These are phyloP conservation scores for Globisporangium carolinianum DNA, from an alignment of 352 stramenopile genomes.

Conservation along the genomic window DNA sequence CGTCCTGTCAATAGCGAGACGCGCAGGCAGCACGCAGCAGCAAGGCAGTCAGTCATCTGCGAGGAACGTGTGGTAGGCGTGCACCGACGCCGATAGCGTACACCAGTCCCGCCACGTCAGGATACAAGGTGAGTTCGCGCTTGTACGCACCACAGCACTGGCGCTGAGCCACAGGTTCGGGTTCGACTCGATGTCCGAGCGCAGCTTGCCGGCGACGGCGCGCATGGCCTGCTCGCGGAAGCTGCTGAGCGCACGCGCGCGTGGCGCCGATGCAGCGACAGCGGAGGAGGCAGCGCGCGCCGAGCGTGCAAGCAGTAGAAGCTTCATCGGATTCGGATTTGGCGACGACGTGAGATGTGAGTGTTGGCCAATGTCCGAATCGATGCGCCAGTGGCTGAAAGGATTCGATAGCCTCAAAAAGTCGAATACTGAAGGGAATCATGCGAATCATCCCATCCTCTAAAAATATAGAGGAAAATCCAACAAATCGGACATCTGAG, in stretches of 20 bases:
- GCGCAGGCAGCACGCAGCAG: not conserved
- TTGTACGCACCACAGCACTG: conserved; percentile 53
- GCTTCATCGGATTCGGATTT: conserved; percentile 5
- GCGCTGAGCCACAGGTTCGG: conserved; percentile 78
- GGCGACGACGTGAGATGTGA: not conserved
- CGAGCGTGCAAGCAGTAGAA: conserved; percentile 1
- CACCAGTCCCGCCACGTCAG: not conserved
- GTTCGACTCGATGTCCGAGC: conserved; percentile 68
- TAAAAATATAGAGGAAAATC: too few relatives aligned
- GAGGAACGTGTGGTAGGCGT: not conserved
- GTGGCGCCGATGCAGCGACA: not conserved
- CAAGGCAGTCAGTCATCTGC: not conserved
- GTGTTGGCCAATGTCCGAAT: not conserved
- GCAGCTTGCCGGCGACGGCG: conserved; percentile 49
- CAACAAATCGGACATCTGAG: too few relatives aligned
- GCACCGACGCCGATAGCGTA: too few relatives aligned
- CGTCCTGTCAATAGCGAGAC: conserved; percentile 35
- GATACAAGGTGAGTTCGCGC: not conserved
- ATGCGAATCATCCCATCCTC: too few relatives aligned
- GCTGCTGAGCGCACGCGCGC: conserved; percentile 34
- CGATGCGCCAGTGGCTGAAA: not conserved
- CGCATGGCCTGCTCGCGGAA: conserved; percentile 58
- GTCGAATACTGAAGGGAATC: too few relatives aligned
- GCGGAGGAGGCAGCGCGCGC: not conserved
- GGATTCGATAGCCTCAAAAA: too few relatives aligned